Base-by-base conservation (phyloP, 441 rosid species). In the Capsella rubella region DNA sequence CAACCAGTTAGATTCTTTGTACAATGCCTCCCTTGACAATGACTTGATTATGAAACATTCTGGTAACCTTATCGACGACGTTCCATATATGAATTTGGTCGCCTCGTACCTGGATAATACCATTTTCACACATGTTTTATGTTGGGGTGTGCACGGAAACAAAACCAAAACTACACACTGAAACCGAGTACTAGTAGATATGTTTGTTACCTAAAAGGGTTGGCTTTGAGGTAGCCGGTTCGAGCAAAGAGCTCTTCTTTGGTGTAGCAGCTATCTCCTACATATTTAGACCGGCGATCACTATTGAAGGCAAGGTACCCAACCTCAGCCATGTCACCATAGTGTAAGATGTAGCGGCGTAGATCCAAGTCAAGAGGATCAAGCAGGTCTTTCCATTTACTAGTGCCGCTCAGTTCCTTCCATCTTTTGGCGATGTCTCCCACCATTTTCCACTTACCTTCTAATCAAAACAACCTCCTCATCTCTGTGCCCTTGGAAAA, bases 291-390 rank as follows among this genome's bases (percentile, higher is more conserved):
- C 3, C 21, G 51, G 4, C 34, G 61, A 16, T 65, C 68, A 1
- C 35, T n/a, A 5, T 80, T 86, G 71, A 67, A 86, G 13, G 82
- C 74, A n/a, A 77, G 53, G 2, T 10, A n/a, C 3, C 67, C 37
- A 4, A 84, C 81, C 58, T 54, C 75, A 34, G 77, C 81, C 71
- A 79, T 64, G 72, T 81, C 78, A 4, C 86, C 86, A 2, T 82
- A 86, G 72, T 82, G 89, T 39, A 86, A 35, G 15, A 86, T 65
- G 59, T 79, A 82, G 45, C 62, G 80, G 31, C 87, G 82, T 79
- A 82, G 83, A 67, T 81, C 84, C 15, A 64, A 42, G 52, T 84
- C 82, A 42, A 82, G 73, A 53, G 87, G 87, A 51, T 79, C 74
- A 51, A 82, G 72, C 13, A 82, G 34, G 65, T 60, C 71, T 54